Conservation (phyloP, 305 asterid species). For the Plantago lanceolata region DNA sequence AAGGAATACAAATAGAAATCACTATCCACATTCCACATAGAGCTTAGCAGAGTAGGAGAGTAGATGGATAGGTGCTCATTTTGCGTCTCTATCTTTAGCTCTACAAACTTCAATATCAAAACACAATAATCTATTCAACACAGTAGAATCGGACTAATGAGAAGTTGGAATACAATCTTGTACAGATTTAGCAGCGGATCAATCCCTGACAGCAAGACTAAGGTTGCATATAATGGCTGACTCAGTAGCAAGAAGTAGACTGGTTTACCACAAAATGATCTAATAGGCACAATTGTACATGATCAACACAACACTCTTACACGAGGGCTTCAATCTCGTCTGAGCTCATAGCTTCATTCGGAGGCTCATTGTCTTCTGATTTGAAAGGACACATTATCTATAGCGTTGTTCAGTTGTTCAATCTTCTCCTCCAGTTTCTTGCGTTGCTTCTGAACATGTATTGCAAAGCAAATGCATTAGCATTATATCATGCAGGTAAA, state of each 20-base stretch:
- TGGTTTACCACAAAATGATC: not conserved
- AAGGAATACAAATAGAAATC: no score
- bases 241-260: conserved; percentile 3
- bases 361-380: conserved; percentile 45
- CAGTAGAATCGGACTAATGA: no score
- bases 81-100: no score
- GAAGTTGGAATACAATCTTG: no score
- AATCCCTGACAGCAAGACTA: conserved; percentile 11
- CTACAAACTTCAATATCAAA: no score
- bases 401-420: conserved; percentile 70
- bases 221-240: not conserved
- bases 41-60: no score
- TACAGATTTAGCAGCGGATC: no score
- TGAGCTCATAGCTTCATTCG: conserved; percentile 58
- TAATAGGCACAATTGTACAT: not conserved
- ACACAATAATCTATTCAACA: no score
- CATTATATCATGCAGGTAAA: conserved; percentile 8
- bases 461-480: not conserved
- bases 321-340: conserved; percentile 63
- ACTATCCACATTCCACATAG: no score
- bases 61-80: no score
- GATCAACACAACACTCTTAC: conserved; percentile 25
- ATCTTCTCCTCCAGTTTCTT: conserved; percentile 79
- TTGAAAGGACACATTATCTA: conserved; percentile 66
- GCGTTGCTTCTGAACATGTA: conserved; percentile 63